Conservation (phyloP, 2,329 filamentous ascomycete genomes). For the Stagonosporopsis chrysanthemi region DNA sequence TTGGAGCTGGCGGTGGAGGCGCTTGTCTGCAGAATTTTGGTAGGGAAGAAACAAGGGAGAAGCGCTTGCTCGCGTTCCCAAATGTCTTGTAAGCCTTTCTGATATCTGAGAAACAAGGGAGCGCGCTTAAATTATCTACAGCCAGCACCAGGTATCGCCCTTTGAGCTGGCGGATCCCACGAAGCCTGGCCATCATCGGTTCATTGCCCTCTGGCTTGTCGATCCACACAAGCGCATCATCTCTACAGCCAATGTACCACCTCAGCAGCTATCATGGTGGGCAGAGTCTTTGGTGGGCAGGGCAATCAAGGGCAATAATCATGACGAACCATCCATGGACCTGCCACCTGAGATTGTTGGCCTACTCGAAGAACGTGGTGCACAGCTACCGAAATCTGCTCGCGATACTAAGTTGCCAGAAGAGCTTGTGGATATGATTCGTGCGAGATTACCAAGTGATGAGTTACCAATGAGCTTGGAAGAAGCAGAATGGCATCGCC, state of each 20-base stretch:
- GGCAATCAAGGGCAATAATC: not conserved
- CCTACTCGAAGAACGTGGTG: slow-evolving; percentile 19
- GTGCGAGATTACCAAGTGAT: slow-evolving; percentile 11
- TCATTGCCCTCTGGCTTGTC: slow-evolving; percentile 65
- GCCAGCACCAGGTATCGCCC: slow-evolving; percentile 32
- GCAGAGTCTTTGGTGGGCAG: not conserved
- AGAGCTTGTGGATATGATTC: slow-evolving; percentile 28
- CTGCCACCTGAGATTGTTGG: slow-evolving; percentile 27
- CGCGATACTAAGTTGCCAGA: slow-evolving; percentile 15
- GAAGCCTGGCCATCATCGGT: slow-evolving; percentile 62
- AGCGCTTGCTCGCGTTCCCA: slow-evolving; percentile 63
- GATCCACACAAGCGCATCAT: slow-evolving; percentile 62
- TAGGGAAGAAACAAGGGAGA: slow-evolving; percentile 55
- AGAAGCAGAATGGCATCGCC: slow-evolving; percentile 27
- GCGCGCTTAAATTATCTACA: not conserved
- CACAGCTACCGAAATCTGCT: not conserved
- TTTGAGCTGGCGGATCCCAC: slow-evolving; percentile 60
- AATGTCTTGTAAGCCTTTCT: slow-evolving; percentile 43
- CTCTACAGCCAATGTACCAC: slow-evolving; percentile 59
- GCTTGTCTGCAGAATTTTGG: slow-evolving; percentile 54
- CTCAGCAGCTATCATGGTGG: not conserved
- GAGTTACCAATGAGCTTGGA: slow-evolving; percentile 25
- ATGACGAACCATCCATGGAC: slow-evolving; percentile 9
- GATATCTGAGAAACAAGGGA: not conserved
- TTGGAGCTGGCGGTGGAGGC: not conserved